phyloP scores from a whole-genome alignment of 257 asterid species.

The Buddleja alternifolia region DNA sequence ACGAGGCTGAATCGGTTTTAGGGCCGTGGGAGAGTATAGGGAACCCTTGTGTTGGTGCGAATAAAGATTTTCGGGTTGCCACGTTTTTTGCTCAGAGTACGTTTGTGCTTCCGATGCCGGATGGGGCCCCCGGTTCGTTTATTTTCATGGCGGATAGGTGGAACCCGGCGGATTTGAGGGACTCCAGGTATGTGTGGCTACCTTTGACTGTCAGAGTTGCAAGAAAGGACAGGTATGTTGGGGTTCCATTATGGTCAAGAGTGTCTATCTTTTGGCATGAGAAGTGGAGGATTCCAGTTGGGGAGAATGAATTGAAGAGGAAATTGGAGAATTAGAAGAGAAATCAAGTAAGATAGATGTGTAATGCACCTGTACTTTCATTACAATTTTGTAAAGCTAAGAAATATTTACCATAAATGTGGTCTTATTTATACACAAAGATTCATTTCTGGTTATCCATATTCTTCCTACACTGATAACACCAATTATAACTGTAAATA shows the following conservation, averaged over 20 bases:
- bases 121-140: constrained; percentile 43
- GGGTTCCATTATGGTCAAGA: constrained; percentile 49
- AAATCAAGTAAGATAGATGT: too few species aligned
- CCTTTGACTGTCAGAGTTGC: constrained; percentile 54
- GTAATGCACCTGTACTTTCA: not conserved
- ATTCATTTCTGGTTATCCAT: constrained; percentile 5
- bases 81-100: constrained; percentile 75
- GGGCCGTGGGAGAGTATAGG: constrained; percentile 89
- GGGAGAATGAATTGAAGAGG: constrained; percentile 23
- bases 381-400: not conserved
- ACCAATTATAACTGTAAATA: not conserved
- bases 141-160: constrained; percentile 82
- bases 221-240: constrained; percentile 31
- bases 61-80: constrained; percentile 51
- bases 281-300: constrained; percentile 57
- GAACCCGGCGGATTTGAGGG: constrained; percentile 61
- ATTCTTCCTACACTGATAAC: not conserved
- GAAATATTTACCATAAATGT: not conserved
- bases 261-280: constrained; percentile 75
- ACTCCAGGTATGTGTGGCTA: constrained; percentile 80
- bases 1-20: constrained; percentile 64
- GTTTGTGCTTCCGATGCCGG: constrained; percentile 66
- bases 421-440: not conserved
- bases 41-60: constrained; percentile 81
- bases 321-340: not conserved